These are phyloP conservation scores for Colletotrichum abscissum DNA, from an alignment of 2,329 filamentous ascomycete genomes.

Conservation along the genomic window DNA sequence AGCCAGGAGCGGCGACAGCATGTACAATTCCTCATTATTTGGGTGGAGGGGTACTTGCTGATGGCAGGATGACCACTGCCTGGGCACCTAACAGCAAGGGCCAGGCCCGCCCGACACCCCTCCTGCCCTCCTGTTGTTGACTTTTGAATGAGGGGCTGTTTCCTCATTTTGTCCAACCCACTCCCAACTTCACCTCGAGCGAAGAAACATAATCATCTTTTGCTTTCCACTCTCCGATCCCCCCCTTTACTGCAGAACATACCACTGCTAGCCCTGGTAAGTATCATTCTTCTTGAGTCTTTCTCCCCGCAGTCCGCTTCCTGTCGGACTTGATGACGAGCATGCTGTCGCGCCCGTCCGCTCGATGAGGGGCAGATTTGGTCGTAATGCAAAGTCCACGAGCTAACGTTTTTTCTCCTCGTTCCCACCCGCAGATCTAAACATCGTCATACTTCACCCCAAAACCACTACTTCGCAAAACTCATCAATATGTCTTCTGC, in stretches of 20 bases:
- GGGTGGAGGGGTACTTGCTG: constrained; percentile 5
- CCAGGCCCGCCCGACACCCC: constrained; percentile 35
- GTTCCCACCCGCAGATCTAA: constrained; percentile 17
- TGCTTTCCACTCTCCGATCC: constrained; percentile 29
- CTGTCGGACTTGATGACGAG: constrained; percentile 10
- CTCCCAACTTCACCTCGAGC: constrained; percentile 34
- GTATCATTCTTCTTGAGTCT: neutral
- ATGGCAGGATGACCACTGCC: constrained; percentile 21
- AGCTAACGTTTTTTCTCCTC: constrained; percentile 25
- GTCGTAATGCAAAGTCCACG: constrained; percentile 19
- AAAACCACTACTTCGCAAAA: neutral
- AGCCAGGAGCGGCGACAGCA: neutral
- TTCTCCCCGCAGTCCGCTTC: neutral
- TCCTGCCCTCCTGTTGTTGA: constrained; percentile 37
- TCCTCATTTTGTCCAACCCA: constrained; percentile 37
- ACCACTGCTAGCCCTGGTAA: constrained; percentile 30
- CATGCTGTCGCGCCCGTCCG: neutral
- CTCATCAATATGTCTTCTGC: constrained; percentile 58
- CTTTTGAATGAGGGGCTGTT: constrained; percentile 38
- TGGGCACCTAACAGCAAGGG: constrained; percentile 35
- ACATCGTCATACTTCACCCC: constrained; percentile 9
- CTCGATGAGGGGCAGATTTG: constrained; percentile 32
- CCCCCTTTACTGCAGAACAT: constrained; percentile 27
- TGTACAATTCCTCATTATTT: constrained; percentile 6
- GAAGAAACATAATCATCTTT: constrained; percentile 32